Evolutionary conservation across 2,329 filamentous ascomycete species (phyloP).

Genomic region (Penicillium aurantiogriseum): DNA sequence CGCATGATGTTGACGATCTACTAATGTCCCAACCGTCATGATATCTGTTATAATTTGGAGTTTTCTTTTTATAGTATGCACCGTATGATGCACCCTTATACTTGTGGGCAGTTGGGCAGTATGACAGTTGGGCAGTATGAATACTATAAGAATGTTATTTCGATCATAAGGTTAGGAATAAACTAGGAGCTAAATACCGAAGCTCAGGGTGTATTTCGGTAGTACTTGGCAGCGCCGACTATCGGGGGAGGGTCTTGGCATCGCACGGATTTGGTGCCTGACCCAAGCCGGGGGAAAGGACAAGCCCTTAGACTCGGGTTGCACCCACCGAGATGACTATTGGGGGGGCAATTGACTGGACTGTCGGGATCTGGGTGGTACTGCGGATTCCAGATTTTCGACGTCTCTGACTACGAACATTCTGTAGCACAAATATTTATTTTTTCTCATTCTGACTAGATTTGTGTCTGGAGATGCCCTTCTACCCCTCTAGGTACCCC

Average conservation of each 20-base stretch:
- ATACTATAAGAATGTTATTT: not conserved
- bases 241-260: conserved; percentile 10
- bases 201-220: not conserved
- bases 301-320: not conserved
- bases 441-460: not conserved
- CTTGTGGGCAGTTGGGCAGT: too few species aligned
- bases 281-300: not conserved
- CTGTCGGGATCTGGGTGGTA: not conserved
- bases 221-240: not conserved
- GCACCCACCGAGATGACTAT: conserved; percentile 3
- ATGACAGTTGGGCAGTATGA: not conserved
- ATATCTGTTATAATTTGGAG: not conserved
- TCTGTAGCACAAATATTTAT: not conserved
- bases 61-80: not conserved
- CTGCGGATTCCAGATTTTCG: not conserved
- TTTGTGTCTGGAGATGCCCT: not conserved
- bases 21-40: not conserved
- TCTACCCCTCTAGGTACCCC: not conserved
- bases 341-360: not conserved
- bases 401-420: not conserved
- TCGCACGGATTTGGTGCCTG: conserved; percentile 4
- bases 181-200: not conserved
- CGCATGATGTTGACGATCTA: not conserved
- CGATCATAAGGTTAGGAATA: not conserved
- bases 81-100: not conserved